phyloP scores from a whole-genome alignment of 1,139 yeast species.

The Geotrichum europaeum region DNA sequence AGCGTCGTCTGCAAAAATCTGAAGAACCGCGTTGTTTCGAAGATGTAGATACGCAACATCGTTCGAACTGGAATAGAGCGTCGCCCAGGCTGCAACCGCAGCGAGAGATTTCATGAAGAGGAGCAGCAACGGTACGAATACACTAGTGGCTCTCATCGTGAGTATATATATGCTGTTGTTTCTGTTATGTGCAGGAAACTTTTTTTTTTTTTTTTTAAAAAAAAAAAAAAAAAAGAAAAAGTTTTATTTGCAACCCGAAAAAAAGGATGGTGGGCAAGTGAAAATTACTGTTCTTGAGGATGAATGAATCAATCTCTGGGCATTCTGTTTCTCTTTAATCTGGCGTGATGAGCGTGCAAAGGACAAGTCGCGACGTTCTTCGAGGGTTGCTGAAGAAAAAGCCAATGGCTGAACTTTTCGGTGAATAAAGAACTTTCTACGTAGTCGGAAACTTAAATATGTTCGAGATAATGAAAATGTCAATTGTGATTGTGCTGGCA shows the following conservation, averaged over 20 bases:
- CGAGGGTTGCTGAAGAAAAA: background rate
- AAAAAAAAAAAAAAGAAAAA: too few species aligned
- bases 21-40: conserved; percentile 19
- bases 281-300: background rate
- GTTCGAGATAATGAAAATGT: background rate
- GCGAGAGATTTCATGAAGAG: background rate
- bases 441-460: background rate
- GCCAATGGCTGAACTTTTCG: background rate
- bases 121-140: background rate
- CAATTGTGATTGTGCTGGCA: background rate
- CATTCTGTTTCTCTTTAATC: background rate
- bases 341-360: background rate
- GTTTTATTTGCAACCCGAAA: background rate
- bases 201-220: background rate
- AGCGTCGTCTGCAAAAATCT: conserved; percentile 15
- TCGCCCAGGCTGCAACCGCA: conserved; percentile 20
- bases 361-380: background rate
- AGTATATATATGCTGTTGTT: background rate
- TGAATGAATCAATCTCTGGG: background rate
- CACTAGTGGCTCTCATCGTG: background rate
- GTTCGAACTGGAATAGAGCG: conserved; percentile 19
- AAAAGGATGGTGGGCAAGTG: background rate
- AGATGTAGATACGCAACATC: conserved; percentile 20
- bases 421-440: background rate
- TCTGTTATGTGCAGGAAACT: background rate